Evolutionary conservation across 129 eudicot species (phyloP), one percentile per base, ranked within the genome.

Genomic region (Pulicaria dysenterica): DNA sequence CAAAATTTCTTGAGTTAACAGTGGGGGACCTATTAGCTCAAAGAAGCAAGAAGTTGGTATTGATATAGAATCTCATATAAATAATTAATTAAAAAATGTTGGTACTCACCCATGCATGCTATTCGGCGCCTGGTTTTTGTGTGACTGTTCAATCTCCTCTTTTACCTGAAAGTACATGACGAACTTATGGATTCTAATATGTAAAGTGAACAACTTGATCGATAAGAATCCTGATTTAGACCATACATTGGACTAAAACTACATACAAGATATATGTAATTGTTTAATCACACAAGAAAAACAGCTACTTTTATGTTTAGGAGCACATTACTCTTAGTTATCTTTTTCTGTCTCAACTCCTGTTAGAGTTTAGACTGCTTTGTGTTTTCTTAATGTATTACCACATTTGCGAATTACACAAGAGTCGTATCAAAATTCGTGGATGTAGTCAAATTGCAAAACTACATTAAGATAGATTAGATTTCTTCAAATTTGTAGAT

Each of bases 61-160:
- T 14, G 31, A 8, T 67, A 39, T 11, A 38, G 53, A 7, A 66
- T 39, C 42, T 4, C 15, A 50, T 45, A 36, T 24, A 50, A 54
- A 36, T 15, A 5, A 34, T 8, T 63, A 13, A 15, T 13, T 31
- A 5, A 16, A 55, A 73, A 42, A 15, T 58, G 37, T 64, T 44
- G 53, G 5, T 40, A 15, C 79, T 39, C 73, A 85, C 98, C 88
- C 11, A 38, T 78, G 73, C 75, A 70, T 77, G 69, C 74, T 80
- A 58, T 9, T 19, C n/a, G 56, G 17, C 41, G 65, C 59, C 13
- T 82, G 74, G 69, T 85, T 85, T 45, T 67, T 76, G 45, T 81
- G 73, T 31, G 89, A 86, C 60, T 47, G 64, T 65, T 85, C 89
- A 72, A 85, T 82, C 79, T 85, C 87, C 73, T 92, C 91, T 66